These are phyloP conservation scores for Maudiozyma saulgeensis DNA, from an alignment of 805 yeast genomes.

Conservation along the genomic window DNA sequence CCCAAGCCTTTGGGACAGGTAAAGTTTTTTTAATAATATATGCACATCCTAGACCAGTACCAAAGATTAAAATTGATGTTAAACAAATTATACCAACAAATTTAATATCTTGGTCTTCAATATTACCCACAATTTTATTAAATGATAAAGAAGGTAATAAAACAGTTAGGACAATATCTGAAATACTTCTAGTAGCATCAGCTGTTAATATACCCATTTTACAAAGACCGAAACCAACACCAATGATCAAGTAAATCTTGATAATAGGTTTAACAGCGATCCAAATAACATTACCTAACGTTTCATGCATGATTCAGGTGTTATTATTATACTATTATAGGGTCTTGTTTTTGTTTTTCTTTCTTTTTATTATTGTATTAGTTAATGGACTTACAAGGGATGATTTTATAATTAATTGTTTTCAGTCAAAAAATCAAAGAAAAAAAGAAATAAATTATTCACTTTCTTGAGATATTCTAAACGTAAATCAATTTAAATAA, in stretches of 20 bases:
- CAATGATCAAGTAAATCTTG: constrained; percentile 63
- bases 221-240: constrained; percentile 55
- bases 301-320: constrained; percentile 10
- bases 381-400: no score
- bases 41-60: constrained; percentile 42
- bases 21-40: constrained; percentile 16
- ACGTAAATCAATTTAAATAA: no score
- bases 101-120: constrained; percentile 56
- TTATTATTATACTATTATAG: not conserved
- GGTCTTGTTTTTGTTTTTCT: not conserved
- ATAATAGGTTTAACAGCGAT: constrained; percentile 67
- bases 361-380: no score
- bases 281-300: constrained; percentile 27
- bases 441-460: no score
- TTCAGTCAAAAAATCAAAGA: no score
- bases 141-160: constrained; percentile 61
- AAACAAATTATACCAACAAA: constrained; percentile 56
- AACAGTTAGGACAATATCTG: constrained; percentile 52
- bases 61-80: constrained; percentile 42
- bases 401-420: no score
- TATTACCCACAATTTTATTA: constrained; percentile 50
- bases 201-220: constrained; percentile 49
- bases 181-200: constrained; percentile 51
- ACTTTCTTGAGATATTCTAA: no score
- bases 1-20: constrained; percentile 58